Evolutionary conservation across 495 filamentous ascomycete genomes (phyloP).

Genomic region (Xeromyces bisporus): DNA sequence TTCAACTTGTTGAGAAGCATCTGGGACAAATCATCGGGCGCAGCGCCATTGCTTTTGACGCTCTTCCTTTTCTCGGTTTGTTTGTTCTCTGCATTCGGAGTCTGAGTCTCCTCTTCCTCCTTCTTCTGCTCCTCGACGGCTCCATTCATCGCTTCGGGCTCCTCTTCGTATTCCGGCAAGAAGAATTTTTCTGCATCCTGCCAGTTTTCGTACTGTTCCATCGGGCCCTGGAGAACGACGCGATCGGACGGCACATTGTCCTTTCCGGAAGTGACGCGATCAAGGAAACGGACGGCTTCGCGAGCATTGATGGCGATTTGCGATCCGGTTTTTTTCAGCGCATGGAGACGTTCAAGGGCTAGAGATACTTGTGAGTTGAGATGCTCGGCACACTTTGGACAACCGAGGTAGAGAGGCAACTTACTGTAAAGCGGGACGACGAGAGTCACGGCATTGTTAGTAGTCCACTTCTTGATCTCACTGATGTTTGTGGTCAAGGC

Average conservation of each 20-base stretch:
- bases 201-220: constrained; percentile 43
- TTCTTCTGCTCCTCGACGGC: constrained; percentile 4
- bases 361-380: too few relatives aligned
- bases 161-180: constrained; percentile 34
- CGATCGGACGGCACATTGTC: constrained; percentile 30
- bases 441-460: constrained; percentile 44
- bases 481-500: constrained; percentile 52
- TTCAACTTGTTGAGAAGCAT: constrained; percentile 37
- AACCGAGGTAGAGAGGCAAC: constrained; percentile 12
- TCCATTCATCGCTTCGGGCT: constrained; percentile 15
- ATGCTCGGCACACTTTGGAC: too few relatives aligned
- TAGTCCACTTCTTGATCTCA: constrained; percentile 52
- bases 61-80: constrained; percentile 4
- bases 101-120: constrained; percentile 7
- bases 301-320: constrained; percentile 42
- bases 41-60: constrained; percentile 6
- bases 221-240: constrained; percentile 37
- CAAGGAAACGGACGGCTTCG: constrained; percentile 48
- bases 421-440: constrained; percentile 54
- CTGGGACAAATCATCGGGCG: constrained; percentile 27
- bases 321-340: constrained; percentile 39
- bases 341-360: constrained; percentile 41
- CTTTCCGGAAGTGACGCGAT: constrained; percentile 41
- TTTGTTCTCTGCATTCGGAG: constrained; percentile 7
- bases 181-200: constrained; percentile 45